Percentiles rank a stretch among this genome's conserved stretches.
phyloP scores from a whole-genome alignment of 139 green algal genomes.

The Penium margaritaceum region DNA sequence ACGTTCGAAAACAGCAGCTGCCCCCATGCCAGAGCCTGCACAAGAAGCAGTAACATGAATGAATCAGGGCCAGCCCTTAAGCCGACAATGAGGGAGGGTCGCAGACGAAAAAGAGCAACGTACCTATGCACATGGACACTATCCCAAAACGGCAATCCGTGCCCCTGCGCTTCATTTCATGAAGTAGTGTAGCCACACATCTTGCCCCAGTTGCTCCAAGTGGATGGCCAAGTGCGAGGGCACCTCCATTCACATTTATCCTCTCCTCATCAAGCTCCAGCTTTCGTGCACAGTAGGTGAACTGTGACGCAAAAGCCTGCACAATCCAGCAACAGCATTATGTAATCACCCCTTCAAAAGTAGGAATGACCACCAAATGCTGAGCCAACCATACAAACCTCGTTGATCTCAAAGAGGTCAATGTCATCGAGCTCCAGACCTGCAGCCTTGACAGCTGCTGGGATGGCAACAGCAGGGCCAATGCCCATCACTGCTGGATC shows the following conservation, averaged over 20 bases:
- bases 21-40: no score
- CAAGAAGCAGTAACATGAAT: no score
- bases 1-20: no score
- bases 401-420: constrained; percentile 96
- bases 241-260: constrained; percentile 95
- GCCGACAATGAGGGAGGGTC: no score
- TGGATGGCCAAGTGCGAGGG: constrained; percentile 93
- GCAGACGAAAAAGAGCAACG: no score
- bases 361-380: no score
- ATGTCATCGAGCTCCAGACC: constrained; percentile 76
- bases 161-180: constrained; percentile 85
- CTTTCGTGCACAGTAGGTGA: constrained; percentile 75
- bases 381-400: no score
- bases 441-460: constrained; percentile 66
- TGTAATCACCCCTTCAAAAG: no score
- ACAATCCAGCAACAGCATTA: no score
- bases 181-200: constrained; percentile 85
- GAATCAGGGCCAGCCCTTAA: no score
- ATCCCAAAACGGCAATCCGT: constrained; percentile 79
- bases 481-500: constrained; percentile 94
- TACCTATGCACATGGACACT: constrained; percentile 97
- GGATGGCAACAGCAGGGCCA: constrained; percentile 89
- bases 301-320: constrained; percentile 60
- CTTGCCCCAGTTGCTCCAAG: constrained; percentile 64
- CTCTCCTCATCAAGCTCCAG: constrained; percentile 76